phyloP scores from a whole-genome alignment of 257 asterid genomes.

The Solanum arcanum region DNA sequence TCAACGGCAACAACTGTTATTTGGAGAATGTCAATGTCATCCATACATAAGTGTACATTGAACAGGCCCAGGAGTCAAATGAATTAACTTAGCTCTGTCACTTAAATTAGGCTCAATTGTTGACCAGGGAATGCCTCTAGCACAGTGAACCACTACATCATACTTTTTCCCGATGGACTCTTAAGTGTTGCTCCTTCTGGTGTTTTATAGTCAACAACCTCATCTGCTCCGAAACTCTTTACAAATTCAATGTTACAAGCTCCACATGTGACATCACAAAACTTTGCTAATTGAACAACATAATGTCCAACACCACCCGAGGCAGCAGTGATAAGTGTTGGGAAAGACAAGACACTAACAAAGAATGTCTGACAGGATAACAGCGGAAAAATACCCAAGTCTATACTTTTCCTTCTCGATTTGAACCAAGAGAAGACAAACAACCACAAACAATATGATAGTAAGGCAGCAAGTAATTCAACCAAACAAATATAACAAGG shows the following conservation, averaged over 20 bases:
- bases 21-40: constrained; percentile 40
- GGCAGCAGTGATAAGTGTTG: constrained; percentile 33
- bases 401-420: too few species aligned
- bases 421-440: too few species aligned
- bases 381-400: too few species aligned
- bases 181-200: constrained; percentile 56
- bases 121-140: constrained; percentile 41
- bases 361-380: too few species aligned
- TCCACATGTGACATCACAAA: constrained; percentile 56
- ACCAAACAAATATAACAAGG: too few species aligned
- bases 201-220: constrained; percentile 56
- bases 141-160: constrained; percentile 57
- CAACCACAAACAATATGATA: too few species aligned
- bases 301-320: constrained; percentile 65
- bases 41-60: constrained; percentile 40
- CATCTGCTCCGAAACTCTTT: constrained; percentile 60
- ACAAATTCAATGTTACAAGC: constrained; percentile 46
- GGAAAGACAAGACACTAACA: too few species aligned
- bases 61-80: constrained; percentile 38
- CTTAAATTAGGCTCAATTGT: constrained; percentile 43
- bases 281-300: constrained; percentile 66
- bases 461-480: too few species aligned
- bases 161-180: constrained; percentile 59
- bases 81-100: constrained; percentile 34
- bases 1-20: constrained; percentile 37